phyloP scores from a whole-genome alignment of 2,329 filamentous ascomycete genomes.

The Phyllosticta paracitricarpa region DNA sequence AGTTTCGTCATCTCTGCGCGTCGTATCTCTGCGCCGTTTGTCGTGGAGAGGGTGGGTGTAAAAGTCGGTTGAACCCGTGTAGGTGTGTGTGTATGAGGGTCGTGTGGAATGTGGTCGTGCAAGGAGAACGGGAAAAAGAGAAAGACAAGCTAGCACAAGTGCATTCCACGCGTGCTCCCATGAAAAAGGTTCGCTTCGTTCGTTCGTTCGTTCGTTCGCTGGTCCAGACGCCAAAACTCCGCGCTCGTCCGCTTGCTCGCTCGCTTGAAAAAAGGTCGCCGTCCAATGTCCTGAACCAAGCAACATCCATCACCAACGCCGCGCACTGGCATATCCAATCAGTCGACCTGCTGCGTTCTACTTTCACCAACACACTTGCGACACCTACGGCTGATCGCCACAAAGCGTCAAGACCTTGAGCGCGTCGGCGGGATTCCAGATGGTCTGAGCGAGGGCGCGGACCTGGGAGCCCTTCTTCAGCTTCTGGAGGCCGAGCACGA shows the following conservation, averaged over 20 bases:
- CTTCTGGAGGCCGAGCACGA: constrained; percentile 47
- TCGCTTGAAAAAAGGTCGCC: neutral
- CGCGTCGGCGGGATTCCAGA: neutral
- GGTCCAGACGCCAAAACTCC: neutral
- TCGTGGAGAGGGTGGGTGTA: neutral
- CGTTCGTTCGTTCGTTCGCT: no score
- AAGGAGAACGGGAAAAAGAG: neutral
- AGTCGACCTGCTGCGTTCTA: no score
- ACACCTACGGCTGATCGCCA: neutral
- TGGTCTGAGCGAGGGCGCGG: constrained; percentile 34
- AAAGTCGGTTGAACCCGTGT: neutral
- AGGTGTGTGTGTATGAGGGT: neutral
- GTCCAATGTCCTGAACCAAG: neutral
- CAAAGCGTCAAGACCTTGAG: neutral
- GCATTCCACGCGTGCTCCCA: neutral
- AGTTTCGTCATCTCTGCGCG: neutral
- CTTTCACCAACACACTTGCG: no score
- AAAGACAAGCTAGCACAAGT: neutral
- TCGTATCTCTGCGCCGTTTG: no score
- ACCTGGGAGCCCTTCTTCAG: constrained; percentile 48
- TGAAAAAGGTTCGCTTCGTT: no score
- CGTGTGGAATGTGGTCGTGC: neutral
- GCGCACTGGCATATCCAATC: no score
- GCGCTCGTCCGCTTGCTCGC: neutral
- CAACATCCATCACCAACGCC: no score